Base-by-base conservation (phyloP, 1,139 yeast species). In the Candida buenavistaensis region DNA sequence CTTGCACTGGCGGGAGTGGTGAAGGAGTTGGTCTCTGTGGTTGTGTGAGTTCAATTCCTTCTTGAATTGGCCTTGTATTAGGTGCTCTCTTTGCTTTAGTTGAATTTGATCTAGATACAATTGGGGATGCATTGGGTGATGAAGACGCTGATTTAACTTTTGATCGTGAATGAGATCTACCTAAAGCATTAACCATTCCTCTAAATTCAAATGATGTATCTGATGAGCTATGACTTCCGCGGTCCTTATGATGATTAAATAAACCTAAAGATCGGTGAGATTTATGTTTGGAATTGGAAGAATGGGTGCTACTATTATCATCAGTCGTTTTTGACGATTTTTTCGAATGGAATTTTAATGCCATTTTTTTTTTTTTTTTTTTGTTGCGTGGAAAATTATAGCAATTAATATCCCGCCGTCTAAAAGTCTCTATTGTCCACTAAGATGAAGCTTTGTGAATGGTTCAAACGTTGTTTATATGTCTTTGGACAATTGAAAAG, bases 71-170 rank as follows among this genome's bases (percentile, higher is more conserved):
- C 5, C 12, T 12, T 22, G 24, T 13, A 6, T 3, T 22, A 3
- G 24, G 12, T 22, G 11, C 8, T 22, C 13, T 22, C 4, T 11
- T n/a, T n/a, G 9, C 12, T 12, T 22, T 22, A n/a, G n/a, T 12
- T 12, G 33, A 30, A 14, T 30, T 30, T 10, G 37, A 26, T 29
- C 33, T 25, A n/a, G 37, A 30, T 22, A 30, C 25, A 20, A 37
- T 33, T 21, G 10, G 26, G 7, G 15, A 14, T 6, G 5, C 12
- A 4, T 28, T 14, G 14, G 21, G 16, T 4, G 23, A 21, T 4
- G 8, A 9, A 10, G 23, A 22, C 3, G n/a, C 19, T 16, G 32
- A 19, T 30, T 26, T n/a, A n/a, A 12, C 13, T 22, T n/a, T 17
- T 23, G 33, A 30, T 16, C 17, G 22, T 6, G 33, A 30, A 14